Conservation (phyloP, 2,329 filamentous ascomycete genomes). For the Coleophoma eucalyptorum region DNA sequence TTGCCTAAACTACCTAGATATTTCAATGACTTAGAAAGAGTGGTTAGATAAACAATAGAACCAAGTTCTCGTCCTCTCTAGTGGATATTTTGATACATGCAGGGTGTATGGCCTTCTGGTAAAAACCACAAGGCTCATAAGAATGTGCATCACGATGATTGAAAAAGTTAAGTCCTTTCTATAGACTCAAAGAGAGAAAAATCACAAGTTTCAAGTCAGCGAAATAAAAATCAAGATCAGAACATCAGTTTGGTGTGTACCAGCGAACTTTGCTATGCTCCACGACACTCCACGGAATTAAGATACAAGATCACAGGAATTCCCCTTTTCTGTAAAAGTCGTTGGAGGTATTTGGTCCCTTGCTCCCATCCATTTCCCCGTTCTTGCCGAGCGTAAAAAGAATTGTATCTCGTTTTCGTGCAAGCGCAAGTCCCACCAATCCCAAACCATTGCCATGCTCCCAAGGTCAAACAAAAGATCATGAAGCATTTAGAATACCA, state of each 20-base stretch:
- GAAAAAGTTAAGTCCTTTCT: too few relatives aligned
- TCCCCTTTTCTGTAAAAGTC: not conserved
- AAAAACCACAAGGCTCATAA: too few relatives aligned
- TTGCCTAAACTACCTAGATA: too few relatives aligned
- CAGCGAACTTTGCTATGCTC: constrained; percentile 27
- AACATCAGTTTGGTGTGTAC: constrained; percentile 12
- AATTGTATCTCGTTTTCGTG: constrained; percentile 4
- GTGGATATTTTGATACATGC: too few relatives aligned
- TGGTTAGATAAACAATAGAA: too few relatives aligned
- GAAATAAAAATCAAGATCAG: not conserved
- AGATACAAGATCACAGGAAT: constrained; percentile 21
- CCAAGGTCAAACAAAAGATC: constrained; percentile 19
- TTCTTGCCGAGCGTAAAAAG: constrained; percentile 9
- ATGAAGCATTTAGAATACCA: constrained; percentile 83
- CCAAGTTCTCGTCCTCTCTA: too few relatives aligned
- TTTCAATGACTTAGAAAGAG: too few relatives aligned
- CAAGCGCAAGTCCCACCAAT: constrained; percentile 18
- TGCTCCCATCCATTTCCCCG: constrained; percentile 16
- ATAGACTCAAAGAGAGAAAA: too few relatives aligned
- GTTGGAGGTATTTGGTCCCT: constrained; percentile 3
- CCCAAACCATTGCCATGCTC: constrained; percentile 3
- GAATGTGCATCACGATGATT: too few relatives aligned
- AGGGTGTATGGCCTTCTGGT: too few relatives aligned
- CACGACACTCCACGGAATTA: constrained; percentile 17
- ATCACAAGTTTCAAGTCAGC: too few relatives aligned